These are phyloP conservation scores for Thelephora aurantiotincta DNA, from an alignment of 768 basidiomycete genomes.

Conservation along the genomic window DNA sequence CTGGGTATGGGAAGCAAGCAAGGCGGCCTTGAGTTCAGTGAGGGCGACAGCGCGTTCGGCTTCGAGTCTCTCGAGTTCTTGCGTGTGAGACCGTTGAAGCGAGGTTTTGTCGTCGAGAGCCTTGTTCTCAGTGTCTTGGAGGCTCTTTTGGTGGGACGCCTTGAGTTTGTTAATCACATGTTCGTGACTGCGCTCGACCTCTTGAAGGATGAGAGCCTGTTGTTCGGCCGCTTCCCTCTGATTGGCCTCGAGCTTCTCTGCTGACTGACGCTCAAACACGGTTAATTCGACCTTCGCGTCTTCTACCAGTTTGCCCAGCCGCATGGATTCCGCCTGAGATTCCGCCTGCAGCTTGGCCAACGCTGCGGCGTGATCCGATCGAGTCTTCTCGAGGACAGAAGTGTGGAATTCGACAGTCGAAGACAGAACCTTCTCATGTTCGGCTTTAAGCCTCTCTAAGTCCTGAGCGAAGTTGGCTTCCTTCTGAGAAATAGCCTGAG, in stretches of 20 bases:
- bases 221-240: slow-evolving; percentile 36
- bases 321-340: slow-evolving; percentile 34
- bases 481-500: slow-evolving; percentile 48
- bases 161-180: slow-evolving; percentile 37
- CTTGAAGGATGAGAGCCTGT: slow-evolving; percentile 37
- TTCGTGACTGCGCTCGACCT: slow-evolving; percentile 41
- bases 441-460: slow-evolving; percentile 47
- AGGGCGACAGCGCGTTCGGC: slow-evolving; percentile 30
- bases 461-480: slow-evolving; percentile 53
- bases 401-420: slow-evolving; percentile 49
- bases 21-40: slow-evolving; percentile 13
- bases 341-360: slow-evolving; percentile 41
- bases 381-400: slow-evolving; percentile 41
- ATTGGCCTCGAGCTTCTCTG: slow-evolving; percentile 33
- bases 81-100: slow-evolving; percentile 27
- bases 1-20: slow-evolving; percentile 17
- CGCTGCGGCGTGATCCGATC: slow-evolving; percentile 41
- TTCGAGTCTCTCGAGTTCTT: slow-evolving; percentile 18
- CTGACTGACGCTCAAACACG: slow-evolving; percentile 22
- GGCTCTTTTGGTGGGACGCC: slow-evolving; percentile 27
- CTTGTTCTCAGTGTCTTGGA: slow-evolving; percentile 16
- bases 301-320: slow-evolving; percentile 27
- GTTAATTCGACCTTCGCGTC: slow-evolving; percentile 30
- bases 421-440: slow-evolving; percentile 39
- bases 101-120: slow-evolving; percentile 22